These are phyloP conservation scores for Penicillium angulare DNA, from an alignment of 495 filamentous ascomycete species.

Conservation along the genomic window DNA sequence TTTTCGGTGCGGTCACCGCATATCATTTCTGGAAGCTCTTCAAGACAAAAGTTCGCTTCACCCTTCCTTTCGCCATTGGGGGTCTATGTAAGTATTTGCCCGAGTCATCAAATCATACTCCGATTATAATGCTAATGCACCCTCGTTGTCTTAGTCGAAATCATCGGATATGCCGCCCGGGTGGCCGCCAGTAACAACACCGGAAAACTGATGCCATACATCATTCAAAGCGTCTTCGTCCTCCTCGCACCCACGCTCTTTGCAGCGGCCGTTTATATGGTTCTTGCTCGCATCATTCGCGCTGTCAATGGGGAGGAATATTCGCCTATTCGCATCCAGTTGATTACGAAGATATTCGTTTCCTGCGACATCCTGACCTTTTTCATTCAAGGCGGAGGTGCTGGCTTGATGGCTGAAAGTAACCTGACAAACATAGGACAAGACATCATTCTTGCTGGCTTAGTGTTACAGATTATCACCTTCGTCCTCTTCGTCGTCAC, in stretches of 20 bases:
- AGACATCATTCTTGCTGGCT: slow-evolving; percentile 30
- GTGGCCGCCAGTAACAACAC: slow-evolving; percentile 14
- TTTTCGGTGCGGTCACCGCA: slow-evolving; percentile 44
- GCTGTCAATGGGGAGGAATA: slow-evolving; percentile 34
- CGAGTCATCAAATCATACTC: too few relatives aligned
- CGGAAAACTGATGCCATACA: slow-evolving; percentile 16
- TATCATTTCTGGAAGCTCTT: slow-evolving; percentile 34
- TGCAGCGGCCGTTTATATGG: slow-evolving; percentile 53
- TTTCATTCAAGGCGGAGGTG: slow-evolving; percentile 10
- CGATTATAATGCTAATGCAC: slow-evolving; percentile 1
- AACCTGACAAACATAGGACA: slow-evolving; percentile 1
- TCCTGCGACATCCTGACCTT: slow-evolving; percentile 17
- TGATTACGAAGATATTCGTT: slow-evolving; percentile 21
- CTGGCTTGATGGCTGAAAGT: slow-evolving; percentile 12
- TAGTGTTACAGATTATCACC: slow-evolving; percentile 31
- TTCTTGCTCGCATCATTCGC: slow-evolving; percentile 44
- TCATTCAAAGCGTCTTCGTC: slow-evolving; percentile 28
- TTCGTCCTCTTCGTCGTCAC: slow-evolving; percentile 35
- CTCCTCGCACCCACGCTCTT: slow-evolving; percentile 33
- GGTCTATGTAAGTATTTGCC: slow-evolving; percentile 19
- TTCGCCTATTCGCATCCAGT: slow-evolving; percentile 3
- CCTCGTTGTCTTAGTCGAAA: slow-evolving; percentile 34
- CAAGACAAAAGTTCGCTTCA: slow-evolving; percentile 7
- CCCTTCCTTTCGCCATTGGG: slow-evolving; percentile 14
- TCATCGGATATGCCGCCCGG: slow-evolving; percentile 44